These are phyloP conservation scores for Musa beccarii DNA, from an alignment of 176 grass and related monocot genomes.

Conservation along the genomic window DNA sequence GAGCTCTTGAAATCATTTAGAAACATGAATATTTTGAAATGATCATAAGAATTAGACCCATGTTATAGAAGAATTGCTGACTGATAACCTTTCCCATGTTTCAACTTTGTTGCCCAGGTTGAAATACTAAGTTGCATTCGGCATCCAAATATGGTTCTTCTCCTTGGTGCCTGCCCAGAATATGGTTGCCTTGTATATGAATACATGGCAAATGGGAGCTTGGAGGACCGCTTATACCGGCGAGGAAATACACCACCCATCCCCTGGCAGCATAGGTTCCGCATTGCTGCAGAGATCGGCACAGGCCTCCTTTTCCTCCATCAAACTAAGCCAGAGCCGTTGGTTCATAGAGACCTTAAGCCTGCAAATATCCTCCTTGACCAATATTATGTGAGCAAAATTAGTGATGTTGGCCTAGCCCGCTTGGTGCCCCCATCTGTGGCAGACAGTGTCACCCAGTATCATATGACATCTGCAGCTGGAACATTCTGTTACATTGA, in stretches of 20 bases:
- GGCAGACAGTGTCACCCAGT: background rate
- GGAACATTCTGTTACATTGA: constrained; percentile 3
- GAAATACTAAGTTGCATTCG: constrained; percentile 4
- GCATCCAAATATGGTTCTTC: background rate
- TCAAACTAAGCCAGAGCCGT: background rate
- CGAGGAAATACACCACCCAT: background rate
- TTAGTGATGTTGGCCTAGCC: background rate
- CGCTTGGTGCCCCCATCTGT: background rate
- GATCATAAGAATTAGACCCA: too few relatives aligned
- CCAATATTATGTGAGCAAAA: background rate
- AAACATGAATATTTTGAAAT: too few relatives aligned
- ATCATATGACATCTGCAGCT: background rate
- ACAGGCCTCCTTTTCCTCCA: background rate
- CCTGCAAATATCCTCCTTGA: constrained; percentile 2
- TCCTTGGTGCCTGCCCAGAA: background rate
- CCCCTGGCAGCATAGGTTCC: background rate
- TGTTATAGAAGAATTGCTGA: background rate
- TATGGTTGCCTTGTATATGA: constrained; percentile 1
- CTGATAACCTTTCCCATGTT: background rate
- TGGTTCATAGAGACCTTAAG: background rate
- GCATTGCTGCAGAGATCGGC: constrained; percentile 6
- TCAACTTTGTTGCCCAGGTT: background rate
- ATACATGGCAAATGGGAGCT: background rate
- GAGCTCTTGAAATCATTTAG: too few relatives aligned
- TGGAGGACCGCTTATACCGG: background rate